phyloP scores from a whole-genome alignment of 192 early-diverging fungal species.

The Piromyces sp. region DNA sequence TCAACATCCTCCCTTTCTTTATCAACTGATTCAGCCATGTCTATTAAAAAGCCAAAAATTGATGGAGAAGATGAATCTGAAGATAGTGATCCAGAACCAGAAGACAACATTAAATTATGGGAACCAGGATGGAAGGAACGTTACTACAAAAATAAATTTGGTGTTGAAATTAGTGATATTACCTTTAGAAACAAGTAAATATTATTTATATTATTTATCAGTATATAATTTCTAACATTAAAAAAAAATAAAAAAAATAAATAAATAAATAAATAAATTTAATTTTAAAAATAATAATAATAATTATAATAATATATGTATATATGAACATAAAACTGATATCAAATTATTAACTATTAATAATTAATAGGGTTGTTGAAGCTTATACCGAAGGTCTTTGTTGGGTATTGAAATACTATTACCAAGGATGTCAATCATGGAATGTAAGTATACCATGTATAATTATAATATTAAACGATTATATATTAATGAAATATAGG shows the following conservation, averaged over 20 bases:
- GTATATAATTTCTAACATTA: too few species aligned
- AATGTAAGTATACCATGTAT: constrained; percentile 3
- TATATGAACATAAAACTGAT: too few species aligned
- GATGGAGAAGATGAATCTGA: constrained; percentile 1
- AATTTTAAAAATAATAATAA: too few species aligned
- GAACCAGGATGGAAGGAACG: constrained; percentile 59
- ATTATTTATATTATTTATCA: too few species aligned
- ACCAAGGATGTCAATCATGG: constrained; percentile 86
- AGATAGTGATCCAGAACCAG: constrained; percentile 22
- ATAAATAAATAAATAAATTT: too few species aligned
- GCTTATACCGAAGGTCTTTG: constrained; percentile 83
- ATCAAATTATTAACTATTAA: too few species aligned
- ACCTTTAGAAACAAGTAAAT: not conserved
- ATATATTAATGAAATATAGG: too few species aligned
- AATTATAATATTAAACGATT: too few species aligned
- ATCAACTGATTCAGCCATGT: not conserved
- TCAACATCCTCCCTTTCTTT: not conserved
- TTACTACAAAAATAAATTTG: constrained; percentile 64
- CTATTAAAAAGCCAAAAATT: not conserved
- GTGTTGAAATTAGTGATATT: constrained; percentile 29
- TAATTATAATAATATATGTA: too few species aligned
- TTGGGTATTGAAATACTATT: constrained; percentile 95
- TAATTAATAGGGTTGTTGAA: constrained; percentile 7
- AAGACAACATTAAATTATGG: constrained; percentile 53
- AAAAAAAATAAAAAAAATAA: too few species aligned